Evolutionary conservation across 352 stramenopile genomes (phyloP).

Genomic region (Elongisporangium prolatum): DNA sequence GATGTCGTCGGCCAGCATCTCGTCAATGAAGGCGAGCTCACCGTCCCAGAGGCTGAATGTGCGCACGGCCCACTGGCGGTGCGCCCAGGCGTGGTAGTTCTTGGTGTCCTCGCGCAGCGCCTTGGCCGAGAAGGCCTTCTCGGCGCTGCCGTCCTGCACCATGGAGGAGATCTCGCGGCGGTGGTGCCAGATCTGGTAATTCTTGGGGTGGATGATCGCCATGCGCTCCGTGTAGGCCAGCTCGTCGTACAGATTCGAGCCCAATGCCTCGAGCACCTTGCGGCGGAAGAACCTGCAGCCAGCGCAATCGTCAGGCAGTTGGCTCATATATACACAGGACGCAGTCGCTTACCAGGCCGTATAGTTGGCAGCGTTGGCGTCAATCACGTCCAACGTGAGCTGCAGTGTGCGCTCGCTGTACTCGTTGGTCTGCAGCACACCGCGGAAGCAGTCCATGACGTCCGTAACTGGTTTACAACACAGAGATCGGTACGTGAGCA

Average conservation of each 20-base stretch:
- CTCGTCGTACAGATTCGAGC: constrained; percentile 53
- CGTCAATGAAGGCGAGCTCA: constrained; percentile 91
- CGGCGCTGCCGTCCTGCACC: constrained; percentile 69
- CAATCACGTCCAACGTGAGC: constrained; percentile 91
- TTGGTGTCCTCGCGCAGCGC: constrained; percentile 96
- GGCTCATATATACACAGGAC: neutral
- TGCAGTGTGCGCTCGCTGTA: constrained; percentile 86
- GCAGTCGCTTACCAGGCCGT: constrained; percentile 89
- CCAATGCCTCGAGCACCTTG: constrained; percentile 84
- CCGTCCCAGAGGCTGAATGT: constrained; percentile 86
- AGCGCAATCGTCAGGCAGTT: constrained; percentile 1
- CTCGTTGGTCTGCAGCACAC: constrained; percentile 90
- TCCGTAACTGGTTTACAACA: constrained; percentile 66
- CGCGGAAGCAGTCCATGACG: constrained; percentile 95
- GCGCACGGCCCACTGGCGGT: constrained; percentile 94
- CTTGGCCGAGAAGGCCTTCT: constrained; percentile 90
- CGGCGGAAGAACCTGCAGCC: constrained; percentile 78
- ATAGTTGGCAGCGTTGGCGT: constrained; percentile 97
- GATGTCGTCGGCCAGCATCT: constrained; percentile 88
- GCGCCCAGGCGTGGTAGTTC: constrained; percentile 99
- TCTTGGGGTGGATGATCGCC: constrained; percentile 95
- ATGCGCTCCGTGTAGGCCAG: constrained; percentile 80
- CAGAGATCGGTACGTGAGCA: neutral
- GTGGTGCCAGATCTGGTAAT: constrained; percentile 99
- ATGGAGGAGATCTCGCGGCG: constrained; percentile 90